phyloP scores from a whole-genome alignment of 2,329 filamentous ascomycete genomes.

The Lomentospora prolificans region DNA sequence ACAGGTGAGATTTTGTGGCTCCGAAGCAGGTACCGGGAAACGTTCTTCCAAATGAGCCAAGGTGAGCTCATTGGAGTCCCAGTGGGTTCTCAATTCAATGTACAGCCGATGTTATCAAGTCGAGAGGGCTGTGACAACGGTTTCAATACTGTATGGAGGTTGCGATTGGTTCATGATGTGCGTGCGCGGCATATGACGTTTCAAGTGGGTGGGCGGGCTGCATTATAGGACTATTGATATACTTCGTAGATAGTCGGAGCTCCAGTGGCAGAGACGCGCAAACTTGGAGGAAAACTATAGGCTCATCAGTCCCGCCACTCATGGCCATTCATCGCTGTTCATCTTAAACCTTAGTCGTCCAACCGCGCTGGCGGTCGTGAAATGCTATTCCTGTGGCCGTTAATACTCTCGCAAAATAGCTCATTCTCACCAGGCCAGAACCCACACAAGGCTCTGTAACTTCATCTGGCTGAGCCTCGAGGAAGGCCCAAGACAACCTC shows the following conservation, averaged over 20 bases:
- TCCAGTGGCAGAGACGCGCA: background rate
- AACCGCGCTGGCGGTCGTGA: too few species aligned
- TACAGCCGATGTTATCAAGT: too few species aligned
- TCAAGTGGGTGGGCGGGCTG: constrained; percentile 7
- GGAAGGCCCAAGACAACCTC: background rate
- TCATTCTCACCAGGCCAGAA: background rate
- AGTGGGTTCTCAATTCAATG: too few species aligned
- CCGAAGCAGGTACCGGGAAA: constrained; percentile 1
- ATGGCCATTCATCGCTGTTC: too few species aligned
- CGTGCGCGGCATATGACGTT: background rate
- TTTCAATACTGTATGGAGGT: background rate
- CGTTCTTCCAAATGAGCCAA: background rate
- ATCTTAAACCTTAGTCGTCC: too few species aligned
- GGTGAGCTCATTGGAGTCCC: background rate
- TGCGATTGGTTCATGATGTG: background rate
- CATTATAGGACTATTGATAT: background rate
- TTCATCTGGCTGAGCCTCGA: background rate
- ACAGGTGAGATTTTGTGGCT: background rate
- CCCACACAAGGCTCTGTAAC: background rate
- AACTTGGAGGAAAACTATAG: too few species aligned
- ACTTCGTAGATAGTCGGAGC: background rate
- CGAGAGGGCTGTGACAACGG: background rate
- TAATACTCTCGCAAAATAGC: background rate
- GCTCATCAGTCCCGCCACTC: too few species aligned
- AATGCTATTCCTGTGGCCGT: too few species aligned